Base-by-base conservation (phyloP, 768 basidiomycete species). In the Heimioporus sp. region DNA sequence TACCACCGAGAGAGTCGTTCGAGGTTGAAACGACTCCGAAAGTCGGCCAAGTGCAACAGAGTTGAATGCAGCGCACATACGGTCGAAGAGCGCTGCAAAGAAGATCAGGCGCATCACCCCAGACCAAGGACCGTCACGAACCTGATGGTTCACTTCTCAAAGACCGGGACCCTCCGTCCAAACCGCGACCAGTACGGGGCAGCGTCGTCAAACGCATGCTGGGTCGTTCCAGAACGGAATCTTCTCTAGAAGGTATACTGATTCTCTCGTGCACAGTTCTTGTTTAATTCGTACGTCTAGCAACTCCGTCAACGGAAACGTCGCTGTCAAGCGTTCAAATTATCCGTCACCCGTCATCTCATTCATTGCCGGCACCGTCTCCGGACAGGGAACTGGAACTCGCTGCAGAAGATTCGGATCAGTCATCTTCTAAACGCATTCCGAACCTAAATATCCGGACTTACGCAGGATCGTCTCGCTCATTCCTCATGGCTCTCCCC, bases 381-480 rank as follows among this genome's bases (percentile, higher is more conserved):
- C 46, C 38, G 55, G 54, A 69, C 54, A 58, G 66, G 56, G 46
- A 69, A 55, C 58, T 66, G 55, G 46, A 66, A 58, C 2, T 61
- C 59, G 46, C 64, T 58, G 46, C 63, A 63, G 43, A 61, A 65
- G 41, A 21, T 52, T 68, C 41, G 51, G 65, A 48, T 10, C 62
- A 59, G 8, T 36, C 64, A 17, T 65, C 70, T 16, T 65, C 70
- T 1, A 55, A 63, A 21, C 32, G 59, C 10, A 53, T 64, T 24
- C 59, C 63, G n/a, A 52, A 55, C 28, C 67, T 72, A 15, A 72
- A 75, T 41, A 75, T 81, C 4, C 78, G 80, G 37, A 92, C 89
- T 3, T 92, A 92, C 60, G 84, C 86, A 3, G 87, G 87, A 20
- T 76, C 76, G 53, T 87, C 86, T 20, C 87, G 90, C n/a, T 91